These are phyloP conservation scores for Clathrospora elynae DNA, from an alignment of 2,329 filamentous ascomycete genomes.

Conservation along the genomic window DNA sequence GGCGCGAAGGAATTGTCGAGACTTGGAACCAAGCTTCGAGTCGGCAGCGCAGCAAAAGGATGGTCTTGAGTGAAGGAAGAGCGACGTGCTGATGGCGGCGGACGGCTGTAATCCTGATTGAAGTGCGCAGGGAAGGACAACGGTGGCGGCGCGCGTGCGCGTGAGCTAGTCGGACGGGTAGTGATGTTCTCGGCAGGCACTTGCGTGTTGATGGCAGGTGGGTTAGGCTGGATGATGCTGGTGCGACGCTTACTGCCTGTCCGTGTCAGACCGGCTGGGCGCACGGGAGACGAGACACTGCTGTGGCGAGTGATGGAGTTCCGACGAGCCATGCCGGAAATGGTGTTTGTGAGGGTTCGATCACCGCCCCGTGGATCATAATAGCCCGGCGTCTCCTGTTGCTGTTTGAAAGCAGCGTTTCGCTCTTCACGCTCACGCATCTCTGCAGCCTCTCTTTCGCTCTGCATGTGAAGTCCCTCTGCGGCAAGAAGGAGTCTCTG, in stretches of 20 bases:
- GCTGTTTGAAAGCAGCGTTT: constrained; percentile 20
- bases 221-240: constrained; percentile 31
- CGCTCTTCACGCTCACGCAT: constrained; percentile 35
- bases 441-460: constrained; percentile 30
- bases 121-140: constrained; percentile 26
- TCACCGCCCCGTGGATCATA: constrained; percentile 31
- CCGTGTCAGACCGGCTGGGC: constrained; percentile 20
- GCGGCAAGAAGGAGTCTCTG: constrained; percentile 28
- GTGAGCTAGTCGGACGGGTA: constrained; percentile 22
- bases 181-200: constrained; percentile 17
- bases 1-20: constrained; percentile 23
- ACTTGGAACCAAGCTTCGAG: constrained; percentile 10
- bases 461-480: constrained; percentile 28
- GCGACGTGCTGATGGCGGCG: constrained; percentile 29
- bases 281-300: constrained; percentile 24
- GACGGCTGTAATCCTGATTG: constrained; percentile 19
- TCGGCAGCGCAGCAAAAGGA: constrained; percentile 24
- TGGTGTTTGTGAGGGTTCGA: constrained; percentile 13
- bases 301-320: constrained; percentile 27
- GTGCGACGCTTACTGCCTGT: constrained; percentile 28
- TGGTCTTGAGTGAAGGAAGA: constrained; percentile 26
- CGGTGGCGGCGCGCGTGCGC: constrained; percentile 24
- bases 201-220: constrained; percentile 23
- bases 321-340: constrained; percentile 16
- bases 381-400: constrained; percentile 32